These are phyloP conservation scores for Malus sieversii DNA, from an alignment of 306 rosid species.

Conservation along the genomic window DNA sequence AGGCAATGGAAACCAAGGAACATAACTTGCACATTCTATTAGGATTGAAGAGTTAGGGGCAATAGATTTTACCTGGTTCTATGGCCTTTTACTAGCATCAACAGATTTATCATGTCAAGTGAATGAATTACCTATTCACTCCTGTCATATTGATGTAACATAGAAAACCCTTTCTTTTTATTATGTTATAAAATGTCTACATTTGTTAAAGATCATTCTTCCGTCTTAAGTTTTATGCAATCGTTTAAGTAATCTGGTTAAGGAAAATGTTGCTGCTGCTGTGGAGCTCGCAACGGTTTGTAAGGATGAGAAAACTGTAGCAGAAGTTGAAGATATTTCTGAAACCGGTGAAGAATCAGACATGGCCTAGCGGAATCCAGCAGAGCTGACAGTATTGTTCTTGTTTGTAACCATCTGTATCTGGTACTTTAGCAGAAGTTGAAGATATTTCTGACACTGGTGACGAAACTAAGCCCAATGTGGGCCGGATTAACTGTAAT, in stretches of 20 bases:
- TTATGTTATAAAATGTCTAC: neutral
- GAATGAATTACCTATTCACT: neutral
- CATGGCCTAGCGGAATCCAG: conserved; percentile 90
- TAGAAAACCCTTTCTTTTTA: neutral
- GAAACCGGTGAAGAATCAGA: conserved; percentile 71
- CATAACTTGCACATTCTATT: neutral
- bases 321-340: conserved; percentile 69
- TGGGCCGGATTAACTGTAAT: no score
- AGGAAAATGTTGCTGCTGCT: conserved; percentile 83
- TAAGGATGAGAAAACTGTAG: conserved; percentile 47
- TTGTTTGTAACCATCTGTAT: conserved; percentile 5
- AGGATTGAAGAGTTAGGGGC: neutral
- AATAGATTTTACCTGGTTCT: neutral
- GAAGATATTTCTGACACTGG: conserved; percentile 62
- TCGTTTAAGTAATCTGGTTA: conserved; percentile 35
- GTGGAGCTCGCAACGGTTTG: conserved; percentile 54
- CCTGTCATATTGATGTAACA: neutral
- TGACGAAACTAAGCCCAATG: conserved; percentile 30
- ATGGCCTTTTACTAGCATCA: neutral
- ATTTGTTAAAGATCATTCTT: neutral
- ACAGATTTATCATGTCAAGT: neutral
- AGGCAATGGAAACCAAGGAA: no score
- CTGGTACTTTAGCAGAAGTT: conserved; percentile 40
- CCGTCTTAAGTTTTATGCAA: neutral
- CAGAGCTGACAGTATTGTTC: conserved; percentile 36